phyloP scores from a whole-genome alignment of 1,139 yeast genomes.

The Blastobotrys buckinghamii region DNA sequence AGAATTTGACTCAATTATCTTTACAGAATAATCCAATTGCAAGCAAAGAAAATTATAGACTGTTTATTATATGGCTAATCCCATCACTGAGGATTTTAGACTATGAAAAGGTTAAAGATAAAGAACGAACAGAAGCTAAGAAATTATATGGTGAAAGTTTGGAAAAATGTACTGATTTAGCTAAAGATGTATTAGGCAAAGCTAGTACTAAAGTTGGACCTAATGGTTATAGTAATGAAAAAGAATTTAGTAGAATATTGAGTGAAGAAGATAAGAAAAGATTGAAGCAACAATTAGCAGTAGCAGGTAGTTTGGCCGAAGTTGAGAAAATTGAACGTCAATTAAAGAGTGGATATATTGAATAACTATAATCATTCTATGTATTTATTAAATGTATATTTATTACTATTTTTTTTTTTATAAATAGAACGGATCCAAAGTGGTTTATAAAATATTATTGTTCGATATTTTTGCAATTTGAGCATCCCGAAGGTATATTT shows the following conservation, averaged over 20 bases:
- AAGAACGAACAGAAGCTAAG: constrained; percentile 45
- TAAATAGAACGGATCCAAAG: too few species aligned
- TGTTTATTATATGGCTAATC: constrained; percentile 52
- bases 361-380: neutral
- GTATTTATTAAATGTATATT: too few species aligned
- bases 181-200: constrained; percentile 26
- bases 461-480: neutral
- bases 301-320: constrained; percentile 66
- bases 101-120: constrained; percentile 51
- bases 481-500: too few species aligned
- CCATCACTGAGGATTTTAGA: constrained; percentile 65
- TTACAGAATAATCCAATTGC: constrained; percentile 59
- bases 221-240: constrained; percentile 19
- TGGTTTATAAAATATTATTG: too few species aligned
- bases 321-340: constrained; percentile 63
- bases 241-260: constrained; percentile 39
- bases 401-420: too few species aligned
- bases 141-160: constrained; percentile 42
- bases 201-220: constrained; percentile 22
- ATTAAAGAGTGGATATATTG: constrained; percentile 35
- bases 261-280: constrained; percentile 48
- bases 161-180: constrained; percentile 32
- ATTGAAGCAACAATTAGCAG: constrained; percentile 48
- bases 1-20: constrained; percentile 43
- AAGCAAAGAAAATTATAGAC: constrained; percentile 48